Conservation (phyloP, 257 asterid genomes). For the Solanum paucissectum region DNA sequence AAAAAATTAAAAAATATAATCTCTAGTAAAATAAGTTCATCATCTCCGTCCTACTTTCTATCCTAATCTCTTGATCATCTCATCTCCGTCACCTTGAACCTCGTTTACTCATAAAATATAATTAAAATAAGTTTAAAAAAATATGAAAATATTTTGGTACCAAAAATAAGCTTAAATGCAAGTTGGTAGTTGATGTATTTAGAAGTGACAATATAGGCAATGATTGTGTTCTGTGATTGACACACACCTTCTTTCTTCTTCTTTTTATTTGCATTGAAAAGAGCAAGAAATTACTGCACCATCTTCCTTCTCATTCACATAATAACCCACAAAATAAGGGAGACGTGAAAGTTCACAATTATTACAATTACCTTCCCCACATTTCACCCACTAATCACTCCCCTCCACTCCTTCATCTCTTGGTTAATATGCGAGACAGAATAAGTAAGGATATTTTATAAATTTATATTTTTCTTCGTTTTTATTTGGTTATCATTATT, state of each 20-base stretch:
- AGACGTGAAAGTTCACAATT: not conserved
- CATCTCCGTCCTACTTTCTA: no score
- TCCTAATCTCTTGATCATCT: not conserved
- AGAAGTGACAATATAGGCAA: slow-evolving; percentile 12
- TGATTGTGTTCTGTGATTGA: slow-evolving; percentile 23
- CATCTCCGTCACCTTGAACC: accelerated
- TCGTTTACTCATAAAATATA: accelerated
- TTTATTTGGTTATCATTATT: no score
- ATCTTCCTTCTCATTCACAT: not conserved
- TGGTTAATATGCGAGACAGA: no score
- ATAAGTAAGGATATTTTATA: no score
- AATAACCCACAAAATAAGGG: not conserved
- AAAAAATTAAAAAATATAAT: no score
- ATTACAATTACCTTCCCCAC: not conserved
- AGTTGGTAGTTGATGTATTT: not conserved
- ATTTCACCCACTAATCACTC: not conserved
- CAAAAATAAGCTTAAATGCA: not conserved
- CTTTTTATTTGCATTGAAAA: not conserved
- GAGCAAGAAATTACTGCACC: not conserved
- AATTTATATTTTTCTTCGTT: no score
- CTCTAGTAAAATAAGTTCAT: not conserved
- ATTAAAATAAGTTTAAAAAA: no score
- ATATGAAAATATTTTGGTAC: not conserved
- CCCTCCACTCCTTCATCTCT: not conserved
- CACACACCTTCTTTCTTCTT: not conserved